phyloP scores from a whole-genome alignment of 768 basidiomycete species.

The Rhodotorula paludigena region DNA sequence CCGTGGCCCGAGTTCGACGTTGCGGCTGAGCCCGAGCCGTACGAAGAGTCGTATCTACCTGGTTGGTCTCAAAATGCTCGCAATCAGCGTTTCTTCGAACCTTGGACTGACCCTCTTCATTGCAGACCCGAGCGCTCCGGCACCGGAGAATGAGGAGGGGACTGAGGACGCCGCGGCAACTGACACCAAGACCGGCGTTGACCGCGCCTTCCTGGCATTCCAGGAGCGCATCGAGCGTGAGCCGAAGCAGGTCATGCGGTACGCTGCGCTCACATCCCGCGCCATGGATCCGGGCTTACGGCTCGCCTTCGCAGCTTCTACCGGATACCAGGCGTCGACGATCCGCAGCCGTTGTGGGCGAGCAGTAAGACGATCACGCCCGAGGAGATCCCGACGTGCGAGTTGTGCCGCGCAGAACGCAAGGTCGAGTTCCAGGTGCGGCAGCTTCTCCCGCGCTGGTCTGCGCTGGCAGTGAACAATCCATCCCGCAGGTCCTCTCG shows the following conservation, averaged over 20 bases:
- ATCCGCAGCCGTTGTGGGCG: constrained; percentile 30
- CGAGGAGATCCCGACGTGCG: constrained; percentile 14
- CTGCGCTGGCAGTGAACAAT: accelerated
- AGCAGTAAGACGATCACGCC: constrained; percentile 10
- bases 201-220: constrained; percentile 38
- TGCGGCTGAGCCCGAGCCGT: constrained; percentile 28
- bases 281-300: neutral
- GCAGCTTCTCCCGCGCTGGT: neutral
- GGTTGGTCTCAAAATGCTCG: neutral
- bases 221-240: constrained; percentile 38
- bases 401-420: constrained; percentile 26
- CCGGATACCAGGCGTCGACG: constrained; percentile 30
- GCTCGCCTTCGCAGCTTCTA: constrained; percentile 21
- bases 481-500: constrained; percentile 32
- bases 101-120: too few species aligned
- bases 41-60: constrained; percentile 34
- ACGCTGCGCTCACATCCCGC: neutral
- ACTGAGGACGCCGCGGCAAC: constrained; percentile 32
- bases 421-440: constrained; percentile 41
- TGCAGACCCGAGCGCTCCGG: constrained; percentile 7
- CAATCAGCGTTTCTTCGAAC: too few species aligned
- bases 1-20: constrained; percentile 32
- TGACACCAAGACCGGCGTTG: constrained; percentile 38
- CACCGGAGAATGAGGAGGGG: constrained; percentile 13
- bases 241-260: constrained; percentile 42